A percentile compares a stretch with the other conserved stretches of the same genome.
Evolutionary conservation across 129 eudicot genomes (phyloP).

Genomic region (Pulicaria dysenterica): DNA sequence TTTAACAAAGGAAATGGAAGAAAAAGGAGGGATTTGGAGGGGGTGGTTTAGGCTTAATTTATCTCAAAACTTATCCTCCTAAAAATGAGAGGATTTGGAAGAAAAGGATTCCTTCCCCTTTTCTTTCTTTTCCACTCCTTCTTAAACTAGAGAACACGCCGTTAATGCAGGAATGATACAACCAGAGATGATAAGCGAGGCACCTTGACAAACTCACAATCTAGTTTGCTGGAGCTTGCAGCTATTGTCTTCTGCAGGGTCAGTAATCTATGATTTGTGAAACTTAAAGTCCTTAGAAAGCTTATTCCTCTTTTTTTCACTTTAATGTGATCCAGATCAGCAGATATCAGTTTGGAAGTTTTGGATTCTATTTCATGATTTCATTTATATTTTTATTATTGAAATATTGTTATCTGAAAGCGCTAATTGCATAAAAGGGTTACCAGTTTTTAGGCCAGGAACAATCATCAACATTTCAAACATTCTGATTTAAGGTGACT

Average conservation of each 20-base stretch:
- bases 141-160: no score
- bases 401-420: background rate
- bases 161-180: constrained; percentile 60
- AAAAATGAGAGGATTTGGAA: no score
- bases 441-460: background rate
- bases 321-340: constrained; percentile 3
- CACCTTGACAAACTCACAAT: constrained; percentile 64
- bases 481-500: background rate
- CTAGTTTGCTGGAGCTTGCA: constrained; percentile 79
- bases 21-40: no score
- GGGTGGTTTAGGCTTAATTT: no score
- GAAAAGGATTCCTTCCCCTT: no score
- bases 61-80: no score
- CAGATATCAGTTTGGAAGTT: constrained; percentile 13
- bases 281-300: background rate
- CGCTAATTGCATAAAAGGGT: background rate
- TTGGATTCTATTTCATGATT: constrained; percentile 13
- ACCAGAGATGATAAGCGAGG: constrained; percentile 79
- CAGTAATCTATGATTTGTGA: constrained; percentile 20
- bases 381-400: background rate
- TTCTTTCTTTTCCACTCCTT: no score
- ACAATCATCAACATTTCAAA: background rate
- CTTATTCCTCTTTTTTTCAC: background rate
- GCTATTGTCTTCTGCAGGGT: constrained; percentile 90
- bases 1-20: no score